Evolutionary conservation across 176 grass and related monocot genomes (phyloP).

Genomic region (Carex myosuroides): DNA sequence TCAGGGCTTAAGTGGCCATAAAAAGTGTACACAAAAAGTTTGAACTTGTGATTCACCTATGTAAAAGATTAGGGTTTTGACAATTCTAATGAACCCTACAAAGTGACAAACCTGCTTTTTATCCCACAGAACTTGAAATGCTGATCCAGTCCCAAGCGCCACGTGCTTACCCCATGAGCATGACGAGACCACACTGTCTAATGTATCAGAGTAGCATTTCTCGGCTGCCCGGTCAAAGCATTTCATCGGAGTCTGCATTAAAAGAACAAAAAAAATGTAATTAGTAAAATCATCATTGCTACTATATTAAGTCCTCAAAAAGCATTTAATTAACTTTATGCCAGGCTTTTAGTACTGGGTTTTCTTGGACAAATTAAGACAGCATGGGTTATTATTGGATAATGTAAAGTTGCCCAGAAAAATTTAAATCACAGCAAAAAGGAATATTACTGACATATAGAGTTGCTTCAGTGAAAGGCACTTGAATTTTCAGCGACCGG

Average conservation of each 20-base stretch:
- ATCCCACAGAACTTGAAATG: conserved; percentile 93
- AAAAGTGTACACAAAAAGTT: not conserved
- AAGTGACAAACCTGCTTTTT: conserved; percentile 58
- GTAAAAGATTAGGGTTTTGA: not conserved
- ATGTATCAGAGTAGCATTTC: conserved; percentile 80
- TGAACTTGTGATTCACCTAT: not conserved
- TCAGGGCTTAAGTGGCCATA: not conserved
- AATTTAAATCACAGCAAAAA: not conserved
- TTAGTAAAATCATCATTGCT: not conserved
- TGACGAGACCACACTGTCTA: conserved; percentile 77
- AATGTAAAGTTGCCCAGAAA: not conserved
- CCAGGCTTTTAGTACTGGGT: not conserved
- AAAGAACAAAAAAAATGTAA: conserved; percentile 2
- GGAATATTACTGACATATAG: conserved; percentile 63
- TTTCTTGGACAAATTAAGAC: not conserved
- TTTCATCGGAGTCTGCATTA: conserved; percentile 92
- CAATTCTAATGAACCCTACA: not conserved
- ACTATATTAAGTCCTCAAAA: not conserved
- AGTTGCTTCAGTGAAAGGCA: conserved; percentile 91
- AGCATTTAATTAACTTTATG: not conserved
- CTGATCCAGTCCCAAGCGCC: conserved; percentile 71
- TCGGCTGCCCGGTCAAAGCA: conserved; percentile 93
- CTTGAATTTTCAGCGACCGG: conserved; percentile 94
- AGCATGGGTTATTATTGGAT: conserved; percentile 2
- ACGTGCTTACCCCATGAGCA: conserved; percentile 90